Evolutionary conservation across 164 flowering plant genomes (phyloP).

Genomic region (Nymphaea thermarum): DNA sequence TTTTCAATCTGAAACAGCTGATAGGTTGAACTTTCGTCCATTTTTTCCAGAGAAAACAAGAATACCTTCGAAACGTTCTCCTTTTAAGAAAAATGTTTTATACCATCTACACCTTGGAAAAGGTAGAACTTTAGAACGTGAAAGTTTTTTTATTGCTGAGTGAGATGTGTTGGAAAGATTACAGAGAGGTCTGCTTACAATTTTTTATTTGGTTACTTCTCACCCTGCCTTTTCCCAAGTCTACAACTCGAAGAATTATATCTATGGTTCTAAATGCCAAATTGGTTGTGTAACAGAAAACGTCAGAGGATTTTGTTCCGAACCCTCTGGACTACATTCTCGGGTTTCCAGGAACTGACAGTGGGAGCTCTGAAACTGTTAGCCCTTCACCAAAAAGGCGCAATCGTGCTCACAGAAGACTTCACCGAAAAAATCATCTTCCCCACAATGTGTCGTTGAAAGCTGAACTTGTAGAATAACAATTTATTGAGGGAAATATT

Average conservation of each 20-base stretch:
- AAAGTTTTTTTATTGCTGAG: not conserved
- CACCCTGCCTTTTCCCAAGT: not conserved
- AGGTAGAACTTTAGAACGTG: not conserved
- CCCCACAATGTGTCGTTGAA: not conserved
- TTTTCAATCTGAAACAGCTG: not conserved
- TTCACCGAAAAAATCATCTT: slow-evolving; percentile 13
- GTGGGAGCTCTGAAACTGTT: slow-evolving; percentile 16
- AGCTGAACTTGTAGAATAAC: not conserved
- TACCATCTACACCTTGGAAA: not conserved
- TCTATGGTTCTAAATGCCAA: not conserved
- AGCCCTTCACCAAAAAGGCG: slow-evolving; percentile 13
- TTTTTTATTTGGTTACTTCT: not conserved
- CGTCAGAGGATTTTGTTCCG: slow-evolving; percentile 11
- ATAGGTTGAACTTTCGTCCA: not conserved
- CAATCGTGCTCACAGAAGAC: slow-evolving; percentile 25
- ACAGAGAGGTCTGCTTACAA: not conserved
- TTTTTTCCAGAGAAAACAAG: not conserved
- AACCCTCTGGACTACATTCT: slow-evolving; percentile 39
- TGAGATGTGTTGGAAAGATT: no score
- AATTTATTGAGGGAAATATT: not conserved
- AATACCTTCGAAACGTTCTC: not conserved
- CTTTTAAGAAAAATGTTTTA: not conserved
- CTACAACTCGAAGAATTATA: not conserved
- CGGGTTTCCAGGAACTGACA: slow-evolving; percentile 27
- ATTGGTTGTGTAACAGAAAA: slow-evolving; percentile 17